These are phyloP conservation scores for Phragmites australis DNA, from an alignment of 176 grass and related monocot genomes.

Conservation along the genomic window DNA sequence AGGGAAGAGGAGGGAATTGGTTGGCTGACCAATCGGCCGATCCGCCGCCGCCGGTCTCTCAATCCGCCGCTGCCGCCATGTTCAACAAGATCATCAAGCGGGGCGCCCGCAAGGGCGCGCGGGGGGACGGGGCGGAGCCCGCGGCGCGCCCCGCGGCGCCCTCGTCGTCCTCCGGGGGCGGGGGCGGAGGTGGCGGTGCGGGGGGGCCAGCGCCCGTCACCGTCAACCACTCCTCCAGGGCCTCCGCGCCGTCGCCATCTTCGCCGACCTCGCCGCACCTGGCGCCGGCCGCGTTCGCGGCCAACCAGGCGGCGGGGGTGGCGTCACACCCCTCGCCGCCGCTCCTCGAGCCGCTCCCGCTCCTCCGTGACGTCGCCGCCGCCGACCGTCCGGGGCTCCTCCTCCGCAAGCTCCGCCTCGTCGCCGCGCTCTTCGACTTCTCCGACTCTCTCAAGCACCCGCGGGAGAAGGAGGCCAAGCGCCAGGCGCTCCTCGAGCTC, in stretches of 20 bases:
- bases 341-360: slow-evolving; percentile 74
- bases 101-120: slow-evolving; percentile 60
- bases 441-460: slow-evolving; percentile 69
- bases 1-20: neutral
- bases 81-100: slow-evolving; percentile 95
- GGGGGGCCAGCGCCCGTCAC: slow-evolving; percentile 55
- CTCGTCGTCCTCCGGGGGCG: slow-evolving; percentile 42
- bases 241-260: slow-evolving; percentile 41
- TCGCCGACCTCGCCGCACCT: slow-evolving; percentile 49
- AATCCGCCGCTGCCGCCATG: slow-evolving; percentile 46
- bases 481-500: slow-evolving; percentile 79
- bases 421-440: slow-evolving; percentile 72
- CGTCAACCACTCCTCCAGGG: slow-evolving; percentile 74
- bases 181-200: neutral
- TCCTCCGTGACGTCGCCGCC: slow-evolving; percentile 70
- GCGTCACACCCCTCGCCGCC: slow-evolving; percentile 35
- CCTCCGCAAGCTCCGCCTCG: slow-evolving; percentile 80
- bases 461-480: slow-evolving; percentile 85
- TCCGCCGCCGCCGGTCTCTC: slow-evolving; percentile 39
- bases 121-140: slow-evolving; percentile 48
- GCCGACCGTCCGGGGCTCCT: slow-evolving; percentile 67
- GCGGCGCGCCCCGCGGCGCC: slow-evolving; percentile 30
- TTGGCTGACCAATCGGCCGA: slow-evolving; percentile 29
- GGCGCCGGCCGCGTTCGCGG: slow-evolving; percentile 8
- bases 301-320: neutral